phyloP scores from a whole-genome alignment of 768 basidiomycete genomes.

The Megacollybia marginata region DNA sequence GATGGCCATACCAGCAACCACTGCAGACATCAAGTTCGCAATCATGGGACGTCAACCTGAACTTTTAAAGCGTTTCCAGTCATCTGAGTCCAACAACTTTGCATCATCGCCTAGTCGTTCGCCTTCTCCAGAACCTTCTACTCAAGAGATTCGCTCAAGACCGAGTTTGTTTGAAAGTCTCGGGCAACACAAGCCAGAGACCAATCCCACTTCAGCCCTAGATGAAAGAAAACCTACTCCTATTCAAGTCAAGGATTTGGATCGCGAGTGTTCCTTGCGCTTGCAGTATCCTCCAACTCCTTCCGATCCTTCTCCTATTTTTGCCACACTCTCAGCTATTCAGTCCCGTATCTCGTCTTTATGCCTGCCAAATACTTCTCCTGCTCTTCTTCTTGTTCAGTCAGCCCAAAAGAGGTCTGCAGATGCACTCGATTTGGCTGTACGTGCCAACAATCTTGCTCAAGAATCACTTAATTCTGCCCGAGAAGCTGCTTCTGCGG shows the following conservation, averaged over 20 bases:
- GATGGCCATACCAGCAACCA: too few species aligned
- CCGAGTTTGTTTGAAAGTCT: slow-evolving; percentile 16
- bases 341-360: slow-evolving; percentile 14
- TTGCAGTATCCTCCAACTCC: background rate
- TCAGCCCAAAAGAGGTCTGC: background rate
- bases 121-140: background rate
- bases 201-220: background rate
- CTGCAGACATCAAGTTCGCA: slow-evolving; percentile 36
- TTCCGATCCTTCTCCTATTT: slow-evolving; percentile 11
- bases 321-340: slow-evolving; percentile 15
- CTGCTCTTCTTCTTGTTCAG: background rate
- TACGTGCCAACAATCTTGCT: background rate
- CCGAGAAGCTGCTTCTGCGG: slow-evolving; percentile 9
- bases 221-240: too few species aligned
- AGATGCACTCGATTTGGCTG: background rate
- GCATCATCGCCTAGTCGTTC: background rate
- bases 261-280: too few species aligned
- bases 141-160: background rate
- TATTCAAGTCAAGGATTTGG: too few species aligned
- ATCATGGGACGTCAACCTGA: slow-evolving; percentile 48
- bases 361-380: background rate
- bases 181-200: background rate
- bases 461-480: slow-evolving; percentile 1
- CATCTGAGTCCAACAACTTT: background rate
- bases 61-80: slow-evolving; percentile 34